A percentile compares a stretch with the other conserved stretches of the same genome.
Evolutionary conservation across 2,329 filamentous ascomycete species (phyloP).

Genomic region (Thielaviopsis euricoi): DNA sequence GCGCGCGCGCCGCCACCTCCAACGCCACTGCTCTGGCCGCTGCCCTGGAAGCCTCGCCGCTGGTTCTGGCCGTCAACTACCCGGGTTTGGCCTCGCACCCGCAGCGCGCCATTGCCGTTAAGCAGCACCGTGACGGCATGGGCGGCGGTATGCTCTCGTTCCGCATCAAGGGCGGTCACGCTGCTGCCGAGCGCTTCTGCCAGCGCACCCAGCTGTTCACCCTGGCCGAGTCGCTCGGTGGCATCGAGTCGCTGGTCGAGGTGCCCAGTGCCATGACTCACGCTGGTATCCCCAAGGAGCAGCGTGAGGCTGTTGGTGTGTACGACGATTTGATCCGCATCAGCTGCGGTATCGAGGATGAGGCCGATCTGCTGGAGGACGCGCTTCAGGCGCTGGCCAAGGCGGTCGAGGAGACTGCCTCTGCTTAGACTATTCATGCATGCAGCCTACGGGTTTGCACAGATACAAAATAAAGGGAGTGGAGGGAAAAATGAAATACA

Average conservation of each 20-base stretch:
- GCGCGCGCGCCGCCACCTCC: conserved; percentile 65
- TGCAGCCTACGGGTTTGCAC: too few species aligned
- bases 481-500: conserved; percentile 12
- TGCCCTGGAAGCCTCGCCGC: conserved; percentile 60
- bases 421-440: conserved; percentile 5
- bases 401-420: conserved; percentile 32
- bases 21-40: conserved; percentile 68
- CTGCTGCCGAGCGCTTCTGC: conserved; percentile 84
- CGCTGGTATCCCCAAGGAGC: conserved; percentile 77
- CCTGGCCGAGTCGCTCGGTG: conserved; percentile 79
- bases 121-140: conserved; percentile 87
- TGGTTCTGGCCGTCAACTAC: conserved; percentile 88
- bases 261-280: conserved; percentile 95
- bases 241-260: conserved; percentile 82
- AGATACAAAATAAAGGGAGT: not conserved
- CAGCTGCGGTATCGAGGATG: conserved; percentile 89
- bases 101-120: conserved; percentile 66
- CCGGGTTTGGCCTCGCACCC: conserved; percentile 79
- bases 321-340: conserved; percentile 88
- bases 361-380: conserved; percentile 66
- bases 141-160: conserved; percentile 97
- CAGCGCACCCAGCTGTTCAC: conserved; percentile 79
- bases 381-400: conserved; percentile 67
- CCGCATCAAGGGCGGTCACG: conserved; percentile 73
- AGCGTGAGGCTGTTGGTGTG: conserved; percentile 83